Evolutionary conservation across 805 yeast genomes (phyloP), one percentile per base, ranked within the genome.

Genomic region (Clavispora carvajalis): DNA sequence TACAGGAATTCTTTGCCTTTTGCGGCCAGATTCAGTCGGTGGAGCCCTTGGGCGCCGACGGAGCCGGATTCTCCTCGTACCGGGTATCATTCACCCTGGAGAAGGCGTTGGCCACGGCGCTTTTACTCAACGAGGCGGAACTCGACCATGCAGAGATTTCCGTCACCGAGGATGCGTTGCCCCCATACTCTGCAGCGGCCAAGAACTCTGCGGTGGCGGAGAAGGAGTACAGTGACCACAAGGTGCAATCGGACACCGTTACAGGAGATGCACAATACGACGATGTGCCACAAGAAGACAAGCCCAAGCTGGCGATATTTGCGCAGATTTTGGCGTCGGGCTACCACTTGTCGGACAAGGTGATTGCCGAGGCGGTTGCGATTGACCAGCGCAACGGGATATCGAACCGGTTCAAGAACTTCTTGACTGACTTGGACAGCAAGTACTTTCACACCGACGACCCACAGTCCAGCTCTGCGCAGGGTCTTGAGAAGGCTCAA

Each of bases 241-340:
- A 60, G 36, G 44, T 55, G 18, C 59, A 53, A 35, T 41, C 40
- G 16, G 43, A 41, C 22, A 46, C 33, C 24, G 46, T 48, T 10
- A 62, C 66, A 4, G 68, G 66, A 9, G 69, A 63, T 38, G 47
- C 41, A 8, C 38, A 47, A 10, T 60, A 60, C 37, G 71, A 65
- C 38, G 87, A 82, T 49, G 74, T 83, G 39, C 60, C 71, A 5
- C 95, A 85, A 63, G 95, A 85, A 54, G 77, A 76, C 45, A 85
- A 85, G 65, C 95, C 95, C 41, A 82, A 82, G 55, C 62, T 79
- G 41, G 78, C 87, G 15, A 79, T 85, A 44, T 66, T 84, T 63
- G 91, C 93, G 1, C 91, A 85, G 60, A 75, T 82, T 52, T 67
- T 85, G 44, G 71, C 87, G 23, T 75, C 79, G n/a, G 95, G 95